Conservation (phyloP, 1,284 basidiomycete species). For the Tilletia caries region DNA sequence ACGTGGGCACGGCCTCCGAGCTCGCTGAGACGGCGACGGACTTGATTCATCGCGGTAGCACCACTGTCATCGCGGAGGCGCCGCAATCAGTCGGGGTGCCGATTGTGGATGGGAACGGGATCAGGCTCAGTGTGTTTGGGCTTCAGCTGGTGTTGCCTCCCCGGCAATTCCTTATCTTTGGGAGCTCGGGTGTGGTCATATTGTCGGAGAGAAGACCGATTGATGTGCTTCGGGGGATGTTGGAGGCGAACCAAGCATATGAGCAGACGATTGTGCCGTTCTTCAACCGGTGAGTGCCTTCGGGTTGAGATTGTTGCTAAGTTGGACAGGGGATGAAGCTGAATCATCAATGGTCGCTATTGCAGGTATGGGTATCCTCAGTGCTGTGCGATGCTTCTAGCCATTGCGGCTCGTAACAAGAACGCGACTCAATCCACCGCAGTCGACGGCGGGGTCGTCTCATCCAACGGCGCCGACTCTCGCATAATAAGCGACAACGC, state of each 20-base stretch:
- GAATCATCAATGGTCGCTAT: not conserved
- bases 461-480: constrained; percentile 1
- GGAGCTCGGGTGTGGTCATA: constrained; percentile 77
- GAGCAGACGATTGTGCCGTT: constrained; percentile 47
- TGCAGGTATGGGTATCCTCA: constrained; percentile 75
- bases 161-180: constrained; percentile 77
- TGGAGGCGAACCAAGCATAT: constrained; percentile 48
- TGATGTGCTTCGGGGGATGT: constrained; percentile 66
- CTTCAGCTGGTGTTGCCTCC: constrained; percentile 71
- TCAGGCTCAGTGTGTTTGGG: constrained; percentile 69
- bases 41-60: constrained; percentile 19
- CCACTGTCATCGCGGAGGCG: constrained; percentile 23
- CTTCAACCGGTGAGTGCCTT: constrained; percentile 41
- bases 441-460: not conserved
- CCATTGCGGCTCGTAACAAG: constrained; percentile 58
- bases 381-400: constrained; percentile 85
- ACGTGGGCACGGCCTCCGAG: constrained; percentile 6
- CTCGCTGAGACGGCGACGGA: constrained; percentile 23
- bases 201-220: constrained; percentile 77
- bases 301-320: not conserved
- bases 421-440: constrained; percentile 23
- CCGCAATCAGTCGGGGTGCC: not conserved
- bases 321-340: constrained; percentile 21
- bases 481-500: constrained; percentile 42
- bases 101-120: constrained; percentile 30